Evolutionary conservation across 2,329 filamentous ascomycete species (phyloP).

Genomic region (Aplosporella prunicola): DNA sequence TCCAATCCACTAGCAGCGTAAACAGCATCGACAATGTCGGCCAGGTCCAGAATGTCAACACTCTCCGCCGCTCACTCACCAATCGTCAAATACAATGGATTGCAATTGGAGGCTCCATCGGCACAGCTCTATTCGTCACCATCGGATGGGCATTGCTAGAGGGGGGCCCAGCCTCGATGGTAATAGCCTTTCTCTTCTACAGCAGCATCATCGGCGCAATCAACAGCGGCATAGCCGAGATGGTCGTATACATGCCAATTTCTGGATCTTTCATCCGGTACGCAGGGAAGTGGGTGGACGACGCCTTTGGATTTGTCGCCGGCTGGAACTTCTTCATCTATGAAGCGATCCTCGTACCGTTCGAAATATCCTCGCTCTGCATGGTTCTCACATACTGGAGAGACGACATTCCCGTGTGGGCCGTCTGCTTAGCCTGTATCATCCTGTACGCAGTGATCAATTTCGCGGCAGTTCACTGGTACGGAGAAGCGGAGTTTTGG

Average conservation of each 20-base stretch:
- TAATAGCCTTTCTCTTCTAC: constrained; percentile 52
- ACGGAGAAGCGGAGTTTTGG: constrained; percentile 39
- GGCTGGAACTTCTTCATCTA: constrained; percentile 46
- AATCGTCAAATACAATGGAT: constrained; percentile 34
- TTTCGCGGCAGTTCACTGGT: constrained; percentile 43
- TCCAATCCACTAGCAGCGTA: too few relatives aligned
- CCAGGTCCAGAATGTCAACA: constrained; percentile 29
- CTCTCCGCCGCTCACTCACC: constrained; percentile 29
- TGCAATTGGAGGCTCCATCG: constrained; percentile 32
- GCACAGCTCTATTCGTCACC: constrained; percentile 48
- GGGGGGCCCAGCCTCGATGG: constrained; percentile 44
- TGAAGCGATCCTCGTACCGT: constrained; percentile 41
- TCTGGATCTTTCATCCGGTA: constrained; percentile 55
- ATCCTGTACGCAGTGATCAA: constrained; percentile 26
- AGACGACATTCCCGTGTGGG: constrained; percentile 34
- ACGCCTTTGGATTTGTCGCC: constrained; percentile 50
- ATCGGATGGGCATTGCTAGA: constrained; percentile 48
- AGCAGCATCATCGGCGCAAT: constrained; percentile 34
- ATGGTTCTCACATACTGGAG: constrained; percentile 37
- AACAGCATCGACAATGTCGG: too few relatives aligned
- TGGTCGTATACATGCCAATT: constrained; percentile 54
- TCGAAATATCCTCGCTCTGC: constrained; percentile 41
- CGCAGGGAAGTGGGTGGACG: constrained; percentile 56
- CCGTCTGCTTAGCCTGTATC: constrained; percentile 33
- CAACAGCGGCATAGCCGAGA: constrained; percentile 53